phyloP scores from a whole-genome alignment of 2,329 filamentous ascomycete genomes.

The Colletotrichum sp. region DNA sequence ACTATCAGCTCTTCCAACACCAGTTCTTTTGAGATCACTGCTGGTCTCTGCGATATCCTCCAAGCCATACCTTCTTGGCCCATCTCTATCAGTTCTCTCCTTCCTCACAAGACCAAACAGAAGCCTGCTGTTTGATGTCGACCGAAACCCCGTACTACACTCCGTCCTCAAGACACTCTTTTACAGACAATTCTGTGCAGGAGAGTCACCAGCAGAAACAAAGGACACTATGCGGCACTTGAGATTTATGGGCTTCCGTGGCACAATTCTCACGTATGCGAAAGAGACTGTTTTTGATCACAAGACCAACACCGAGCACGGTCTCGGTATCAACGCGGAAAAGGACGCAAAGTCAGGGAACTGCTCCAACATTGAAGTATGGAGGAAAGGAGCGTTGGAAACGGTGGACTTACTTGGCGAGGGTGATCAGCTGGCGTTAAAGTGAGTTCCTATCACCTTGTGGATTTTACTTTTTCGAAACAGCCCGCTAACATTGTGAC shows the following conservation, averaged over 20 bases:
- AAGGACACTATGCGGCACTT: slow-evolving; percentile 67
- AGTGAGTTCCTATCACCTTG: slow-evolving; percentile 41
- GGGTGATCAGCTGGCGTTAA: slow-evolving; percentile 70
- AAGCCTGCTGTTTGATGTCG: slow-evolving; percentile 62
- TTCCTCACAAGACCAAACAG: slow-evolving; percentile 8
- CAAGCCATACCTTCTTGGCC: neutral
- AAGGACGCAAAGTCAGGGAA: slow-evolving; percentile 52
- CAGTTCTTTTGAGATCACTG: neutral
- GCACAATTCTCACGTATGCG: slow-evolving; percentile 86
- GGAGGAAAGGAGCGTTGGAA: slow-evolving; percentile 76
- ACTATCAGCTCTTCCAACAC: slow-evolving; percentile 1
- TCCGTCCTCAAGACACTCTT: slow-evolving; percentile 80
- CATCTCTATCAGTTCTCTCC: neutral
- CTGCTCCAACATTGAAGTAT: slow-evolving; percentile 67
- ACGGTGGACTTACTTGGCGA: slow-evolving; percentile 73
- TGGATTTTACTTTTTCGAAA: neutral
- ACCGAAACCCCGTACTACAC: slow-evolving; percentile 75
- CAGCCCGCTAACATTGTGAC: too few relatives aligned
- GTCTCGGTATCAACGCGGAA: slow-evolving; percentile 46
- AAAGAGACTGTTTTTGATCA: slow-evolving; percentile 77
- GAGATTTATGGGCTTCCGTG: slow-evolving; percentile 78
- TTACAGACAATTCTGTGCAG: slow-evolving; percentile 91
- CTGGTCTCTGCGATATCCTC: slow-evolving; percentile 5
- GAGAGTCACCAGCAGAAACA: slow-evolving; percentile 75
- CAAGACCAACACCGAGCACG: slow-evolving; percentile 49